These are phyloP conservation scores for Pleurotus salmoneostramineus DNA, from an alignment of 768 basidiomycete species.

Conservation along the genomic window DNA sequence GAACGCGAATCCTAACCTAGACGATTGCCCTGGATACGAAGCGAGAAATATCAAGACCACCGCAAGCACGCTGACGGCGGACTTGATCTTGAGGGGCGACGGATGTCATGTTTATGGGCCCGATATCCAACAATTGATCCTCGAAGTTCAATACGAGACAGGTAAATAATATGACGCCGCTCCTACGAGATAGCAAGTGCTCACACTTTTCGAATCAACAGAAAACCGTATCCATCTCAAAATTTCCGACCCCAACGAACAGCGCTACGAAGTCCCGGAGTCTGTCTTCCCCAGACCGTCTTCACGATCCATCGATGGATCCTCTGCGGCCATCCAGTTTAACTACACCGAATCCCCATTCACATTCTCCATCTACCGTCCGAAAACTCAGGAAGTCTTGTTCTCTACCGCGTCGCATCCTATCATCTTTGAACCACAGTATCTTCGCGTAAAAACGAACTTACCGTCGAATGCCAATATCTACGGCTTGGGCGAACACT, in stretches of 20 bases:
- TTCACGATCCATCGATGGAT: conserved; percentile 20
- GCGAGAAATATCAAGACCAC: conserved; percentile 37
- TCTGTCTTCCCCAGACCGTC: conserved; percentile 55
- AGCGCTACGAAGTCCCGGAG: conserved; percentile 64
- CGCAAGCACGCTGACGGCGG: conserved; percentile 41
- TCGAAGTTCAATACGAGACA: conserved; percentile 59
- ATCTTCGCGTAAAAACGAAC: conserved; percentile 64
- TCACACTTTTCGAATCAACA: conserved; percentile 15
- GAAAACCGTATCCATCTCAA: conserved; percentile 61
- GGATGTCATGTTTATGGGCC: conserved; percentile 59
- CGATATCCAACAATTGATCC: conserved; percentile 42
- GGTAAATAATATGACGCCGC: conserved; percentile 23
- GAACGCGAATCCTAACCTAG: conserved; percentile 26
- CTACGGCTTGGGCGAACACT: conserved; percentile 75
- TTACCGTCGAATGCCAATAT: conserved; percentile 62
- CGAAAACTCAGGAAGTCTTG: conserved; percentile 47
- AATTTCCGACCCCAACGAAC: conserved; percentile 44
- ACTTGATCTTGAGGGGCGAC: conserved; percentile 42
- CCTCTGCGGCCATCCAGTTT: conserved; percentile 47
- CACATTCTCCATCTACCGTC: conserved; percentile 55
- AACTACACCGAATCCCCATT: conserved; percentile 58
- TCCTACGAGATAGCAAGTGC: no score
- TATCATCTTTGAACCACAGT: conserved; percentile 75
- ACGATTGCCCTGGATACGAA: conserved; percentile 60
- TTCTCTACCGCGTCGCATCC: conserved; percentile 60